phyloP scores from a whole-genome alignment of 2,329 filamentous ascomycete species.

The Colletotrichum cereale region DNA sequence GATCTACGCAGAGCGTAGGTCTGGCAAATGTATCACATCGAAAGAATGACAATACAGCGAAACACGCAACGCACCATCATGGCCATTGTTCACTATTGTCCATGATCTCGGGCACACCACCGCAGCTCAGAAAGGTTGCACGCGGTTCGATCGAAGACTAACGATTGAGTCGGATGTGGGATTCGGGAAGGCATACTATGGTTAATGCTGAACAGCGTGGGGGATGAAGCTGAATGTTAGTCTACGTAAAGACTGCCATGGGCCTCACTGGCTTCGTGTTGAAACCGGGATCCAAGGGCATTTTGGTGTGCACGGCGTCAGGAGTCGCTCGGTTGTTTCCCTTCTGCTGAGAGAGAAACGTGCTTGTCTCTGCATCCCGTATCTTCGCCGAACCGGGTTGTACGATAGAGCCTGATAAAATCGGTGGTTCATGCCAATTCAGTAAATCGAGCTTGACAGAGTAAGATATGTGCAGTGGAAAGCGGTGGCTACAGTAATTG shows the following conservation, averaged over 20 bases:
- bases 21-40: conserved; percentile 24
- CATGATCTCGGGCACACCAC: not conserved
- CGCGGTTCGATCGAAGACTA: too few relatives aligned
- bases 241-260: too few relatives aligned
- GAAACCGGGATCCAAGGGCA: not conserved
- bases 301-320: not conserved
- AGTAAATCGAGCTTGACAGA: not conserved
- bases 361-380: not conserved
- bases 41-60: not conserved
- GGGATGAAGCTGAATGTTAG: not conserved
- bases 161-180: not conserved
- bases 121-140: not conserved
- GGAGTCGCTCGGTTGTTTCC: too few relatives aligned
- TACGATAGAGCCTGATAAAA: not conserved
- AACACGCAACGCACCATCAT: not conserved
- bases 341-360: not conserved
- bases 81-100: not conserved
- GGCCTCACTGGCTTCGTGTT: not conserved
- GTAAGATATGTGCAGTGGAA: not conserved
- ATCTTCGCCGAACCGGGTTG: not conserved
- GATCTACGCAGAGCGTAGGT: conserved; percentile 39
- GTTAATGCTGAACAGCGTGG: not conserved
- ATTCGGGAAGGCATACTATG: not conserved
- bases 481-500: not conserved
- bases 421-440: not conserved